Conservation (phyloP, 768 basidiomycete genomes). For the Peribolospora kevripleyi region DNA sequence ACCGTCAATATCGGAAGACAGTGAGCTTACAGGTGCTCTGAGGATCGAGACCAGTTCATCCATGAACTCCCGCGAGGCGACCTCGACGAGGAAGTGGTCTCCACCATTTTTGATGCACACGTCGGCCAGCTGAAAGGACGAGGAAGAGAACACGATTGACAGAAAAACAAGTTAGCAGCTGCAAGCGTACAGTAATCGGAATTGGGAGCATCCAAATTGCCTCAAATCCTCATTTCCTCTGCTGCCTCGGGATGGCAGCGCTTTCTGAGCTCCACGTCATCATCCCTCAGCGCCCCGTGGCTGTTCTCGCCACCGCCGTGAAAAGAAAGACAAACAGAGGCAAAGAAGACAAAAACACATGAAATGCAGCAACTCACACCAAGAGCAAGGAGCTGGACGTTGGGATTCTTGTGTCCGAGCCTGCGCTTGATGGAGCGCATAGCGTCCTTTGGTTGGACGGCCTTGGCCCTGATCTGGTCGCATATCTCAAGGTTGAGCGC, state of each 20-base stretch:
- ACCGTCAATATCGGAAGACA: too few relatives aligned
- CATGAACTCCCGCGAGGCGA: conserved; percentile 74
- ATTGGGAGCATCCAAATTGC: background rate
- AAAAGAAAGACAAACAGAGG: too few relatives aligned
- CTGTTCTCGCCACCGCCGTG: too few relatives aligned
- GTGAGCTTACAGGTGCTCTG: too few relatives aligned
- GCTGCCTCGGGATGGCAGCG: background rate
- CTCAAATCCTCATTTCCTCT: too few relatives aligned
- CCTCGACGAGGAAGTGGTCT: conserved; percentile 59
- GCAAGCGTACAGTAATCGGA: background rate
- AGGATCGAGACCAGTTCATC: conserved; percentile 30
- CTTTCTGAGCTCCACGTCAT: too few relatives aligned
- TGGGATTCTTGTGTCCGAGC: conserved; percentile 81
- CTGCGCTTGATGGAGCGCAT: conserved; percentile 71
- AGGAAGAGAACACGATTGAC: conserved; percentile 4
- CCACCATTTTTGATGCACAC: conserved; percentile 92
- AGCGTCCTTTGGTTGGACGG: conserved; percentile 56
- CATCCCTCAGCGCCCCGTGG: too few relatives aligned
- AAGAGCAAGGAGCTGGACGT: conserved; percentile 72
- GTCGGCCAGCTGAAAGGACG: conserved; percentile 44
- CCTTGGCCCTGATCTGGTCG: conserved; percentile 84
- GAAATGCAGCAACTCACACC: conserved; percentile 30
- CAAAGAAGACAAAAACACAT: too few relatives aligned
- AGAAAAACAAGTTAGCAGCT: background rate
- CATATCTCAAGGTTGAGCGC: conserved; percentile 85